Base-by-base conservation (phyloP, 768 basidiomycete species). In the Postia placenta region DNA sequence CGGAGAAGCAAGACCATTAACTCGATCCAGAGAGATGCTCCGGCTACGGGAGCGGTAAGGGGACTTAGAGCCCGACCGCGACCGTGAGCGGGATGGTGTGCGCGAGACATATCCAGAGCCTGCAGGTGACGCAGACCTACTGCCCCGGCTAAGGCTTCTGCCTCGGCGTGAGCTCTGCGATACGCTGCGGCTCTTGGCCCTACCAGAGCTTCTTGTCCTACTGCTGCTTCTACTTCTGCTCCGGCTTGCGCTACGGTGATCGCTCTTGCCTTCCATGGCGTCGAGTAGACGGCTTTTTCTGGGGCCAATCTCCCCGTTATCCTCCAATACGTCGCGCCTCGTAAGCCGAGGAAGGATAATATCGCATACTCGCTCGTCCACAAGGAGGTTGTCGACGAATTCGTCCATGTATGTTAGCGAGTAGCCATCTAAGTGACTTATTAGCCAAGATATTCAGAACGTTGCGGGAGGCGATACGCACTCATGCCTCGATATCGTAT, bases 311-410 rank as follows among this genome's bases (percentile, higher is more conserved):
- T 97, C 93, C 37, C 89, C 87, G 17, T 83, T 89, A 63, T 99
- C 95, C 70, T 98, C 96, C 22, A 98, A 70, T 2, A 89, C 82
- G 45, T 82, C 78, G 19, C 96, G 79, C 69, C 88, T 92, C 7
- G 82, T 79, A 53, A 97, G 67, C 42, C 96, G 83, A 14, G 96
- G 96, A 39, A 99, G 70, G 59, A 98, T 97, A 59, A 92, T 89
- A 69, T 98, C 96, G 67, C 95, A 98, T 4, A 92, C 94, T 50
- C 93, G 79, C 52, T 98, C 96, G 62, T 95, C 86, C 4, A 76
- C 80, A 26, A 98, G 69, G 9, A 98, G 74, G 38, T 79, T 72
- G 65, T 97, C 83, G 36, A 92, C 76, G 63, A 91, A 98, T 65
- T 96, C 91, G 65, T 98, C 96, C 59, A 98, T 91, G 56, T 81